phyloP scores from a whole-genome alignment of 805 yeast species.

The Monosporozyma aquatica region DNA sequence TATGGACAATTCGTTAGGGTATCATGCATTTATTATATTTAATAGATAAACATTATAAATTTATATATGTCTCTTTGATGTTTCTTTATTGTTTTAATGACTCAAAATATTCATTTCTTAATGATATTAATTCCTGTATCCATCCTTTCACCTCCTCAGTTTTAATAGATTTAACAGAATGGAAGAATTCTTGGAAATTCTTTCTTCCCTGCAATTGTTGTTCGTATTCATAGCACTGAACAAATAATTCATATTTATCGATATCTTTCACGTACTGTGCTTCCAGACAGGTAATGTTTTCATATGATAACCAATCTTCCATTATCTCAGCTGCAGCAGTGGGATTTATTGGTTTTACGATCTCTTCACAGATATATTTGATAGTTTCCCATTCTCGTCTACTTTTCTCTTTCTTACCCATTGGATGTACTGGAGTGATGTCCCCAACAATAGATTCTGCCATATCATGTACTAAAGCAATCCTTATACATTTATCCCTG shows the following conservation, averaged over 20 bases:
- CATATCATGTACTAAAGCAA: slow-evolving; percentile 85
- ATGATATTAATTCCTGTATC: slow-evolving; percentile 48
- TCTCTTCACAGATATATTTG: slow-evolving; percentile 45
- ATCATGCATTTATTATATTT: too few species aligned
- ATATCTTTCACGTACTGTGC: slow-evolving; percentile 89
- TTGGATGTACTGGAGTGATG: slow-evolving; percentile 72
- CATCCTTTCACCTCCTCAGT: slow-evolving; percentile 61
- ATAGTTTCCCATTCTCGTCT: slow-evolving; percentile 71
- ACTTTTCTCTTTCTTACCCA: slow-evolving; percentile 74
- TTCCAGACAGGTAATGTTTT: slow-evolving; percentile 68
- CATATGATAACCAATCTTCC: slow-evolving; percentile 82
- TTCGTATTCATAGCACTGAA: slow-evolving; percentile 81
- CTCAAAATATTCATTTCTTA: slow-evolving; percentile 31
- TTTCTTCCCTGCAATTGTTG: slow-evolving; percentile 46
- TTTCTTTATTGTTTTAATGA: slow-evolving; percentile 4
- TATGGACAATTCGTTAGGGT: slow-evolving; percentile 31
- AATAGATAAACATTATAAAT: too few species aligned
- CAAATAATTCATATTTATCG: slow-evolving; percentile 81
- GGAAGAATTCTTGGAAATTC: slow-evolving; percentile 61
- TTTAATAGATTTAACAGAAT: slow-evolving; percentile 52
- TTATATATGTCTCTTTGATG: too few species aligned
- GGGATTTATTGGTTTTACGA: slow-evolving; percentile 57
- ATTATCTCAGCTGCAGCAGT: slow-evolving; percentile 54
- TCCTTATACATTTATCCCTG: slow-evolving; percentile 64
- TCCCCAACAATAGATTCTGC: slow-evolving; percentile 95